Evolutionary conservation across 306 rosid species (phyloP).

Genomic region (Morella rubra): DNA sequence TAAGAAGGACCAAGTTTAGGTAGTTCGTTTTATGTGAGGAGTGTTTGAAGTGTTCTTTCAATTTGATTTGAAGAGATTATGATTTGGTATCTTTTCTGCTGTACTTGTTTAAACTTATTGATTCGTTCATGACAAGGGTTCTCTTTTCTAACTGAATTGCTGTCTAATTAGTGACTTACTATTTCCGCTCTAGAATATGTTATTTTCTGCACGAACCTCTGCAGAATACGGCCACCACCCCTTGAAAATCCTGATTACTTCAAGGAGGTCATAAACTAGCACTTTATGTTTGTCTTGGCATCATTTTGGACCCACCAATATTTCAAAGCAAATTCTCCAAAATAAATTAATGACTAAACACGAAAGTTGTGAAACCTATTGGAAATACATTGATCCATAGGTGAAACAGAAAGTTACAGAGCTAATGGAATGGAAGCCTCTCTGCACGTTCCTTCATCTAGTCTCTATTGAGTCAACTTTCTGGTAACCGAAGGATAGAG

Average conservation of each 20-base stretch:
- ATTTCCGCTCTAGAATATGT: not conserved
- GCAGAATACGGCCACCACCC: not conserved
- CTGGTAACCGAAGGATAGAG: too few species aligned
- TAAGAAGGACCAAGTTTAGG: not conserved
- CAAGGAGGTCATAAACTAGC: not conserved
- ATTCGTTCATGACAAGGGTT: not conserved
- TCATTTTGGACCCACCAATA: not conserved
- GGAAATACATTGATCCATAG: not conserved
- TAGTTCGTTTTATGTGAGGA: slow-evolving; percentile 9
- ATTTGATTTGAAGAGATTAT: not conserved
- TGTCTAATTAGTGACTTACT: not conserved
- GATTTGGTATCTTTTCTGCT: not conserved
- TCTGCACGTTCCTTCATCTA: too few species aligned
- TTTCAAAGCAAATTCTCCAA: not conserved
- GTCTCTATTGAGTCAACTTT: too few species aligned
- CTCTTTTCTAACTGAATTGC: not conserved
- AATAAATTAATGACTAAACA: not conserved
- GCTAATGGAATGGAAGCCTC: not conserved
- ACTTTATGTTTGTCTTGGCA: not conserved
- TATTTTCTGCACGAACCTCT: too few species aligned
- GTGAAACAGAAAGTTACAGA: not conserved
- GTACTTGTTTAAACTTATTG: not conserved
- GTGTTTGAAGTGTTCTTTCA: slow-evolving; percentile 2
- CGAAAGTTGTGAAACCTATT: not conserved
- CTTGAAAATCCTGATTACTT: not conserved